Evolutionary conservation across 208 protist genomes (phyloP).

Genomic region (Acanthamoeba sp.): DNA sequence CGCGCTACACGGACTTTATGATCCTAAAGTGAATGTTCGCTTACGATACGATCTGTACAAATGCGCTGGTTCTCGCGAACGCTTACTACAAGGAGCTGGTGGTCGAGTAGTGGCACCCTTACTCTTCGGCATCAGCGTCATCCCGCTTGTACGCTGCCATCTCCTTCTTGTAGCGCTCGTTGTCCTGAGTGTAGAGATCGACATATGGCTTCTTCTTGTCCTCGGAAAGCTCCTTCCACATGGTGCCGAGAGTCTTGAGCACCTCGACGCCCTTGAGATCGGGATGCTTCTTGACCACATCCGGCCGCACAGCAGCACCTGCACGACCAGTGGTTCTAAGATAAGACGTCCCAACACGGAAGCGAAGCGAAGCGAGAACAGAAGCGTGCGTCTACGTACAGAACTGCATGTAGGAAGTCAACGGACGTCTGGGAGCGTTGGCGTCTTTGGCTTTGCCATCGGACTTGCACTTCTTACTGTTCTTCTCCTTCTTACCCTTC

Average conservation of each 20-base stretch:
- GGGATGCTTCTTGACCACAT: constrained; percentile 36
- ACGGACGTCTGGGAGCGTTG: constrained; percentile 14
- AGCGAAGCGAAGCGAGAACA: not conserved
- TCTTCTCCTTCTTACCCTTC: not conserved
- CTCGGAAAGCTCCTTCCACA: constrained; percentile 58
- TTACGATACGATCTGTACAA: no score
- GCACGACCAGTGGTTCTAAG: not conserved
- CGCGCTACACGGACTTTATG: no score
- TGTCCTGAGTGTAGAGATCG: constrained; percentile 59
- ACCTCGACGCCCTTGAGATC: constrained; percentile 16
- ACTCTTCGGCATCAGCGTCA: constrained; percentile 65
- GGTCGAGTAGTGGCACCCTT: not conserved
- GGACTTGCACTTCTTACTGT: not conserved
- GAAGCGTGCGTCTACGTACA: not conserved
- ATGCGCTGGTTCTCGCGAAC: no score
- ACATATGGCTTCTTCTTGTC: constrained; percentile 64
- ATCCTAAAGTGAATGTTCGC: no score
- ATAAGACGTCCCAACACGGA: not conserved
- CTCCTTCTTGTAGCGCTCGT: constrained; percentile 72
- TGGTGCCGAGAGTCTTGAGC: not conserved
- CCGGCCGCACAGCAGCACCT: not conserved
- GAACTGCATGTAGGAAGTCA: not conserved
- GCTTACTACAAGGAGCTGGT: not conserved
- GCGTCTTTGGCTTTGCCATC: not conserved
- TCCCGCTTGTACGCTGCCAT: constrained; percentile 3